phyloP scores from a whole-genome alignment of 108 stramenopile species.

The Seminavis robusta region DNA sequence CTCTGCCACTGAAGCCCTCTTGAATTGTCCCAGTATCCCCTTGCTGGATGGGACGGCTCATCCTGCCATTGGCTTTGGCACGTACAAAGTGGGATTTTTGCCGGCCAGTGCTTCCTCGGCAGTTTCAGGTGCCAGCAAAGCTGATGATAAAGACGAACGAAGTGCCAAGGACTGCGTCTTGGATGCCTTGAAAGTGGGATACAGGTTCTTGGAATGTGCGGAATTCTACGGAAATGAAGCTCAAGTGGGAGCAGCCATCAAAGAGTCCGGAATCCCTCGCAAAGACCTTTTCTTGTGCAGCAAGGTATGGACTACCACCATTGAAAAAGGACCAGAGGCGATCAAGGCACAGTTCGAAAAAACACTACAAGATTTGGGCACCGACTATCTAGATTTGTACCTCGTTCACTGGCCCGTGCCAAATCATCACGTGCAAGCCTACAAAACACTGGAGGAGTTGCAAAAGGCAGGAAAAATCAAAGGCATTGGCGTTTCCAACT shows the following conservation, averaged over 20 bases:
- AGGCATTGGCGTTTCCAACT: slow-evolving; percentile 63
- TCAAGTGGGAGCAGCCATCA: slow-evolving; percentile 81
- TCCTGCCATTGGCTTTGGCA: slow-evolving; percentile 85
- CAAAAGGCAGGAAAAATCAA: slow-evolving; percentile 66
- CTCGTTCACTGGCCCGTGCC: slow-evolving; percentile 95
- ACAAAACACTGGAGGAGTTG: slow-evolving; percentile 62
- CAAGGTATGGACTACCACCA: slow-evolving; percentile 94
- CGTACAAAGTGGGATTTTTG: slow-evolving; percentile 92
- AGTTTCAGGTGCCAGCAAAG: slow-evolving; percentile 16
- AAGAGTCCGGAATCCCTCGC: slow-evolving; percentile 50
- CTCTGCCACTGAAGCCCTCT: no score
- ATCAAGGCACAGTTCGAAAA: slow-evolving; percentile 63
- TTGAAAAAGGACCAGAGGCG: slow-evolving; percentile 74
- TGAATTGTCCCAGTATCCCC: slow-evolving; percentile 53
- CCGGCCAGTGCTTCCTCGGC: slow-evolving; percentile 78
- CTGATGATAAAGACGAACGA: slow-evolving; percentile 26
- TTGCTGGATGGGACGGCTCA: slow-evolving; percentile 73
- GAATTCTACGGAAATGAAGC: slow-evolving; percentile 88
- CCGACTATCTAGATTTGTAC: slow-evolving; percentile 87
- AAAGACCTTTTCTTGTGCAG: slow-evolving; percentile 81
- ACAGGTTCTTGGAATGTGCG: slow-evolving; percentile 90
- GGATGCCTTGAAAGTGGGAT: slow-evolving; percentile 70
- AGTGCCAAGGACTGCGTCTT: slow-evolving; percentile 76
- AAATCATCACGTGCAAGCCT: slow-evolving; percentile 80
- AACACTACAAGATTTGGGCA: slow-evolving; percentile 76